phyloP scores from a whole-genome alignment of 108 stramenopile species.

The Nitzschia sp. region DNA sequence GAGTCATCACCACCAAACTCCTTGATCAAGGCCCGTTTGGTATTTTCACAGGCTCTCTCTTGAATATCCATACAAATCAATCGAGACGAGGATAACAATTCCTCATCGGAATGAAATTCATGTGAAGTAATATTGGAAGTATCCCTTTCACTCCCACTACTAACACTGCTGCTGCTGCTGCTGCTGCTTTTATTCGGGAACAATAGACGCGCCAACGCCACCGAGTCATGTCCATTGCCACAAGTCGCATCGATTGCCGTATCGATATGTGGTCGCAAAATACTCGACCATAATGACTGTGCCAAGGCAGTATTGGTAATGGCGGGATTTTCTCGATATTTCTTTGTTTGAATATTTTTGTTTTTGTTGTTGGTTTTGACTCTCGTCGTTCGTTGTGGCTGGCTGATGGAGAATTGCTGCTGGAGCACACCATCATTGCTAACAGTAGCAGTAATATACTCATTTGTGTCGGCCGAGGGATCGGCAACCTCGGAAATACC shows the following conservation, averaged over 20 bases:
- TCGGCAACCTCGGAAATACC: too few species aligned
- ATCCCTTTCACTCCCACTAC: too few species aligned
- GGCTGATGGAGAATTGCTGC: too few species aligned
- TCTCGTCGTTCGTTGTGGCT: too few species aligned
- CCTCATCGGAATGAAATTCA: background rate
- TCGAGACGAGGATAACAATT: slow-evolving; percentile 35
- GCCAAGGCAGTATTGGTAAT: slow-evolving; percentile 73
- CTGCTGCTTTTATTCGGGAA: slow-evolving; percentile 35
- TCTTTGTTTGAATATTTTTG: background rate
- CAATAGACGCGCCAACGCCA: slow-evolving; percentile 56
- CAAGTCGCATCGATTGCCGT: slow-evolving; percentile 84
- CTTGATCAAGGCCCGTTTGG: slow-evolving; percentile 34
- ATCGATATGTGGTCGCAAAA: slow-evolving; percentile 57
- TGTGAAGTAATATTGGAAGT: background rate
- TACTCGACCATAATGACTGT: slow-evolving; percentile 60
- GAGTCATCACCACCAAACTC: background rate
- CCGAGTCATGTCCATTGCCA: slow-evolving; percentile 74
- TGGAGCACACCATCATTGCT: too few species aligned
- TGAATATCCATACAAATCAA: slow-evolving; percentile 81
- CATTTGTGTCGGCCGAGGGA: too few species aligned
- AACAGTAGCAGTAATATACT: too few species aligned
- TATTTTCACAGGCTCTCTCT: slow-evolving; percentile 59
- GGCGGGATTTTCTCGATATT: slow-evolving; percentile 45
- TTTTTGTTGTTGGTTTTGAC: background rate
- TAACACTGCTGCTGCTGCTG: too few species aligned